Evolutionary conservation across 106 monocot genomes (phyloP).

Genomic region (Dioscorea zingiberensis): DNA sequence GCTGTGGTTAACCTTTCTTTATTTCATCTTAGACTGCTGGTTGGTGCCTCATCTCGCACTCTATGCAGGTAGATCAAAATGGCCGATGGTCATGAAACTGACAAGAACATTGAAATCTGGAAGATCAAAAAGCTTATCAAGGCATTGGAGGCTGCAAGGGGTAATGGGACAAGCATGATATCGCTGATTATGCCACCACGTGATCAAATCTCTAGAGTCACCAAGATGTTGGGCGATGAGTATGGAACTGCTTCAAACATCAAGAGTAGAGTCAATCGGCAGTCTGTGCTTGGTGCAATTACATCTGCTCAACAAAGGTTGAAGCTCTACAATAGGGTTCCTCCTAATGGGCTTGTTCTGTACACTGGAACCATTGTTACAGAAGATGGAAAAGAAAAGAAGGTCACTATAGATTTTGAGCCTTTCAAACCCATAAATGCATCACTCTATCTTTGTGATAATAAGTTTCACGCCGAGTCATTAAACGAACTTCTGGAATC

Average conservation of each 20-base stretch:
- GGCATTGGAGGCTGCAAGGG: constrained; percentile 58
- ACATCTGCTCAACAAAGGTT: constrained; percentile 65
- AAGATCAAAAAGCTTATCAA: constrained; percentile 64
- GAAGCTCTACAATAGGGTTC: constrained; percentile 58
- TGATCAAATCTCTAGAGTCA: constrained; percentile 48
- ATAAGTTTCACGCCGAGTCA: constrained; percentile 60
- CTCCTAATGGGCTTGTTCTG: constrained; percentile 54
- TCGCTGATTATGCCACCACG: constrained; percentile 65
- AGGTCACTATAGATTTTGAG: constrained; percentile 62
- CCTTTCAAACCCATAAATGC: constrained; percentile 59
- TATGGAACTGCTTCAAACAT: constrained; percentile 71
- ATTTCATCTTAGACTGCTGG: too few species aligned
- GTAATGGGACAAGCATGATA: constrained; percentile 73
- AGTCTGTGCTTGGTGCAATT: constrained; percentile 56
- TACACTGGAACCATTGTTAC: constrained; percentile 65
- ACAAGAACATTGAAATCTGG: constrained; percentile 70
- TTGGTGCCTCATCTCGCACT: too few species aligned
- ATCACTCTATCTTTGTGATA: constrained; percentile 54
- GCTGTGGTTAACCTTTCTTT: too few species aligned
- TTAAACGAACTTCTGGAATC: constrained; percentile 62
- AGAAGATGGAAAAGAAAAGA: constrained; percentile 65
- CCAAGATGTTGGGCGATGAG: constrained; percentile 71
- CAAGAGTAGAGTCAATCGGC: constrained; percentile 61
- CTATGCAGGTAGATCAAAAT: constrained; percentile 7
- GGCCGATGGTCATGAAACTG: constrained; percentile 56